Percentiles rank a stretch among this genome's conserved stretches.
These are phyloP conservation scores for Fagus sylvatica DNA, from an alignment of 306 rosid genomes.

Conservation along the genomic window DNA sequence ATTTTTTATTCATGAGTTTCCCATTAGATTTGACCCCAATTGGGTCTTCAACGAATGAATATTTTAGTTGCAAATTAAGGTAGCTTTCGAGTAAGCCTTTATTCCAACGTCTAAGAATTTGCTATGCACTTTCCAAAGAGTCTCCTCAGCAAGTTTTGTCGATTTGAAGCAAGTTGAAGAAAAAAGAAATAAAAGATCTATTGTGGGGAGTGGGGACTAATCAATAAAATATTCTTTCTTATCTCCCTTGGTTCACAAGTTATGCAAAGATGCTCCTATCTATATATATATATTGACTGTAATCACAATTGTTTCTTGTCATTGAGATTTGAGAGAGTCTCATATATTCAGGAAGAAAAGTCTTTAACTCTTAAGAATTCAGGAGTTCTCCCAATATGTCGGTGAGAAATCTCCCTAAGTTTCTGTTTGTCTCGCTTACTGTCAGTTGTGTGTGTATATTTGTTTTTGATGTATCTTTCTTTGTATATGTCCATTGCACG, in stretches of 20 bases:
- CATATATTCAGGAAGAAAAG: not conserved
- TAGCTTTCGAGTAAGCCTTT: not conserved
- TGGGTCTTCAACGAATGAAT: not conserved
- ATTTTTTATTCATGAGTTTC: not conserved
- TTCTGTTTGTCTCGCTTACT: not conserved
- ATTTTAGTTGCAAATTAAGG: not conserved
- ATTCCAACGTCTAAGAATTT: slow-evolving; percentile 19
- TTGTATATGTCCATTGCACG: not conserved
- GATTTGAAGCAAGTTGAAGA: slow-evolving; percentile 21
- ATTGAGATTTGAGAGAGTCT: not conserved
- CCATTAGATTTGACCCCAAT: not conserved
- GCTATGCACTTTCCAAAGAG: slow-evolving; percentile 14
- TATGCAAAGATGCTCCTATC: not conserved
- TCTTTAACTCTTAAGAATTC: not conserved
- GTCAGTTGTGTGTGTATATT: not conserved
- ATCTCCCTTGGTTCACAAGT: not conserved
- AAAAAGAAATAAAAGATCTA: not conserved
- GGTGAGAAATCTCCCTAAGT: slow-evolving; percentile 12
- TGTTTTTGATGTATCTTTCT: not conserved
- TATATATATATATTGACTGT: not conserved
- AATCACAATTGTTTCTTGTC: slow-evolving; percentile 16
- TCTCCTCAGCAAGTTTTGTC: slow-evolving; percentile 10
- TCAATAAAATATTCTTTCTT: slow-evolving; percentile 21
- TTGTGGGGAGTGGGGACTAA: slow-evolving; percentile 19
- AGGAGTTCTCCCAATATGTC: not conserved